Conservation (phyloP, 1,284 basidiomycete species). For the Rhodotorula sp. region DNA sequence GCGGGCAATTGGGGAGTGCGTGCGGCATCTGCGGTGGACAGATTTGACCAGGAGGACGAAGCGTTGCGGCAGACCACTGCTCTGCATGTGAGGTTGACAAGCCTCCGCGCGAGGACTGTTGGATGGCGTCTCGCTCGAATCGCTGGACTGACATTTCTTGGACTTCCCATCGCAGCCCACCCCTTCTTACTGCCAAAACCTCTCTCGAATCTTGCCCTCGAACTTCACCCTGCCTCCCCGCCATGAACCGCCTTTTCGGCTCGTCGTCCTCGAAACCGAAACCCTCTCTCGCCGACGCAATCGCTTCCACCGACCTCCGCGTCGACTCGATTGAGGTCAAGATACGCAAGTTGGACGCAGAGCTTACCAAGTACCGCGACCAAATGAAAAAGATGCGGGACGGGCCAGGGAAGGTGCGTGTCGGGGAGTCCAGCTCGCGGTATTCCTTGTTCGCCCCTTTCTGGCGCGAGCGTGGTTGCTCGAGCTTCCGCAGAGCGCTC, state of each 20-base stretch:
- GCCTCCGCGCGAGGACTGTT: too few species aligned
- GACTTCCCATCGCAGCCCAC: too few species aligned
- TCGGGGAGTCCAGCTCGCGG: neutral
- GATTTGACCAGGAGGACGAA: too few species aligned
- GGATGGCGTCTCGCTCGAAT: too few species aligned
- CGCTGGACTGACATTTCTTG: too few species aligned
- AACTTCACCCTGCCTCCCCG: neutral
- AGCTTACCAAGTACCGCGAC: slow-evolving; percentile 87
- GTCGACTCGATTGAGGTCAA: slow-evolving; percentile 93
- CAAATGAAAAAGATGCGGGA: slow-evolving; percentile 92
- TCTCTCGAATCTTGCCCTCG: too few species aligned
- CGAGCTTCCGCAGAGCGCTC: neutral
- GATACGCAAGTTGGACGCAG: slow-evolving; percentile 92
- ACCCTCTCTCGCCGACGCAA: slow-evolving; percentile 84
- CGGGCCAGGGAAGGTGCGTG: slow-evolving; percentile 86
- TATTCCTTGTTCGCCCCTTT: neutral
- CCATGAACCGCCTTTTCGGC: slow-evolving; percentile 53
- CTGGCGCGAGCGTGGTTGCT: neutral
- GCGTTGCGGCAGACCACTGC: too few species aligned
- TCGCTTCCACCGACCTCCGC: slow-evolving; percentile 84
- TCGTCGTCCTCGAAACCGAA: slow-evolving; percentile 58
- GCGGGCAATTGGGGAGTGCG: too few species aligned
- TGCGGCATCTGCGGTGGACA: too few species aligned
- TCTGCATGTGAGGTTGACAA: too few species aligned
- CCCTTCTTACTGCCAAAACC: too few species aligned